phyloP scores from a whole-genome alignment of 768 basidiomycete genomes.

The Crassisporium funariophilum region DNA sequence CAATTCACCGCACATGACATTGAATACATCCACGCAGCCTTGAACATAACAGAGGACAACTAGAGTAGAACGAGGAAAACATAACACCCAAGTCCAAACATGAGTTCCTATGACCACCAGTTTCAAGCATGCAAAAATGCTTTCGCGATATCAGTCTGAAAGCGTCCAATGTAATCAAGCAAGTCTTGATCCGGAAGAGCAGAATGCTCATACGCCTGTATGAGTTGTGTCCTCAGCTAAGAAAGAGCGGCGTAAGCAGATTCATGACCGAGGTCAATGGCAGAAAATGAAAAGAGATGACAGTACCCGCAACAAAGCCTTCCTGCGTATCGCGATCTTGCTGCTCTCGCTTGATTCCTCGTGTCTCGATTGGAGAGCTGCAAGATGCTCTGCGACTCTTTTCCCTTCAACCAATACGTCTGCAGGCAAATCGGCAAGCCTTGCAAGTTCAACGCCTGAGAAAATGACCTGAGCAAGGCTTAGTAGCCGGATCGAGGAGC shows the following conservation, averaged over 20 bases:
- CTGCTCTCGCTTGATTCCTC: slow-evolving; percentile 65
- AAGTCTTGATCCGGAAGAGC: slow-evolving; percentile 74
- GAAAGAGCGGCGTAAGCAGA: not conserved
- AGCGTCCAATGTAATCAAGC: slow-evolving; percentile 59
- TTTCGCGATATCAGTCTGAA: slow-evolving; percentile 72
- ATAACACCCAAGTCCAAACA: no score
- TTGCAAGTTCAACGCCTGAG: slow-evolving; percentile 85
- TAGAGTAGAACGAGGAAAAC: no score
- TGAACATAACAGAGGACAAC: no score
- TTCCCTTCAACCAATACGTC: slow-evolving; percentile 67
- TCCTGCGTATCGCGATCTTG: slow-evolving; percentile 61
- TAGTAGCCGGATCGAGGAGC: not conserved
- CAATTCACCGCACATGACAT: no score
- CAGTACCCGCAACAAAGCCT: slow-evolving; percentile 68
- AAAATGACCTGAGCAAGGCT: not conserved
- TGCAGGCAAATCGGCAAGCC: slow-evolving; percentile 80
- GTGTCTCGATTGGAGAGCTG: slow-evolving; percentile 55
- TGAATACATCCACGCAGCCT: no score
- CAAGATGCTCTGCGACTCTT: slow-evolving; percentile 60
- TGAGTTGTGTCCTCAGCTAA: slow-evolving; percentile 74
- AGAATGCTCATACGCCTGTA: slow-evolving; percentile 72
- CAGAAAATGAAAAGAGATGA: not conserved
- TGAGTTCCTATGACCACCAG: no score
- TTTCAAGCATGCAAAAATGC: slow-evolving; percentile 37
- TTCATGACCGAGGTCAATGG: no score